Evolutionary conservation across 257 asterid genomes (phyloP).

Genomic region (Catharanthus roseus): DNA sequence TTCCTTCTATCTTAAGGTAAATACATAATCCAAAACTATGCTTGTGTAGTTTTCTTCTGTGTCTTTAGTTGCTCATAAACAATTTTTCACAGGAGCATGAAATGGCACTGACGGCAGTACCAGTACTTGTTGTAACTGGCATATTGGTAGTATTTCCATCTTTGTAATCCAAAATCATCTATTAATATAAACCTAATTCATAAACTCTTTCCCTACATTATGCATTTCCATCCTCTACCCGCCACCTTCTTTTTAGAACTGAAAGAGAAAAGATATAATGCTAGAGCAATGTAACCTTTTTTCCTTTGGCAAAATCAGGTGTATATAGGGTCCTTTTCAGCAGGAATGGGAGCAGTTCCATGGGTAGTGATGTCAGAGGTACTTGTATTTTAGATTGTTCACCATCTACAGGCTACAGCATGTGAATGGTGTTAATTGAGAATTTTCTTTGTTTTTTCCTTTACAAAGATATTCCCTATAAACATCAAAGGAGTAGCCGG

Average conservation of each 20-base stretch:
- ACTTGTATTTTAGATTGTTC: background rate
- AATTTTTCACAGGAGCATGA: slow-evolving; percentile 49
- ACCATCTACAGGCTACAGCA: background rate
- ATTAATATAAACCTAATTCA: background rate
- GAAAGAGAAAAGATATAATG: background rate
- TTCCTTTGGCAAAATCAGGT: slow-evolving; percentile 39
- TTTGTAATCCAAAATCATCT: background rate
- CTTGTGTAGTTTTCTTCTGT: background rate
- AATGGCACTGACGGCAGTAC: slow-evolving; percentile 51
- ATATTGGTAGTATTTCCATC: slow-evolving; percentile 50
- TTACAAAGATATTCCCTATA: slow-evolving; percentile 74
- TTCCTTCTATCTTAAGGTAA: slow-evolving; percentile 81
- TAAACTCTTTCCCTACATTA: background rate
- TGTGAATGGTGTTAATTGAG: background rate
- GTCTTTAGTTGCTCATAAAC: background rate
- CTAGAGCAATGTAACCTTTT: background rate
- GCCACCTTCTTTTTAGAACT: background rate
- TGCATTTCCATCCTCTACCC: background rate
- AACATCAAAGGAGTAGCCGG: slow-evolving; percentile 93
- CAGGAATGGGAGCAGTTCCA: slow-evolving; percentile 98
- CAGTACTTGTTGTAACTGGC: slow-evolving; percentile 76
- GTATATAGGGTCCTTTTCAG: slow-evolving; percentile 72
- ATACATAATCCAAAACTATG: background rate
- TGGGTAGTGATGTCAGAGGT: slow-evolving; percentile 99
- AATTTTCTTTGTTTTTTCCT: slow-evolving; percentile 6